Evolutionary conservation across 2,329 filamentous ascomycete genomes (phyloP).

Genomic region (Alternaria consortialis): DNA sequence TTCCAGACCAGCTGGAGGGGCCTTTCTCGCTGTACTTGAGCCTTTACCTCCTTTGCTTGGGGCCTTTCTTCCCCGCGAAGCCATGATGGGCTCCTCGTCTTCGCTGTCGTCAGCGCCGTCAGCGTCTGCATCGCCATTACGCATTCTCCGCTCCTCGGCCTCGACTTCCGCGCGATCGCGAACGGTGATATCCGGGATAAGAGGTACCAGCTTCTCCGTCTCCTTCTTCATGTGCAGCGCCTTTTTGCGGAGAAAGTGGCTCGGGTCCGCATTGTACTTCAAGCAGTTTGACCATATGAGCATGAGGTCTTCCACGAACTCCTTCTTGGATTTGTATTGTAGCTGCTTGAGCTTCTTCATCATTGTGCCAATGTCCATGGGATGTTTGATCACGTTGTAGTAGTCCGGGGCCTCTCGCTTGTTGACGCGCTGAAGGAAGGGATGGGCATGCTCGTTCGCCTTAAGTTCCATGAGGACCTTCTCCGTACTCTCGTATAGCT

Average conservation of each 20-base stretch:
- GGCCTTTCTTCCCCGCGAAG: constrained; percentile 89
- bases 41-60: constrained; percentile 78
- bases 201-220: constrained; percentile 92
- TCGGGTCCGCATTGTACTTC: constrained; percentile 90
- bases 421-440: constrained; percentile 92
- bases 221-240: constrained; percentile 97
- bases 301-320: constrained; percentile 93
- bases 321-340: constrained; percentile 74
- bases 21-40: constrained; percentile 71
- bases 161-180: constrained; percentile 94
- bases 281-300: constrained; percentile 98
- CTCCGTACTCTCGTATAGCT: constrained; percentile 94
- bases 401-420: constrained; percentile 98
- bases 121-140: constrained; percentile 81
- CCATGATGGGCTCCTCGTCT: constrained; percentile 94
- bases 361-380: constrained; percentile 98
- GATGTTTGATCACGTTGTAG: constrained; percentile 90
- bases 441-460: constrained; percentile 96
- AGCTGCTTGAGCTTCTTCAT: constrained; percentile 90
- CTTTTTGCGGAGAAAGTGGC: constrained; percentile 88
- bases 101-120: constrained; percentile 91
- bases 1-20: constrained; percentile 76
- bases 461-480: constrained; percentile 98
- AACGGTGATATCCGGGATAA: constrained; percentile 93
- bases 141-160: constrained; percentile 73